These are phyloP conservation scores for Debaryomyces hansenii DNA, from an alignment of 805 yeast species.

Conservation along the genomic window DNA sequence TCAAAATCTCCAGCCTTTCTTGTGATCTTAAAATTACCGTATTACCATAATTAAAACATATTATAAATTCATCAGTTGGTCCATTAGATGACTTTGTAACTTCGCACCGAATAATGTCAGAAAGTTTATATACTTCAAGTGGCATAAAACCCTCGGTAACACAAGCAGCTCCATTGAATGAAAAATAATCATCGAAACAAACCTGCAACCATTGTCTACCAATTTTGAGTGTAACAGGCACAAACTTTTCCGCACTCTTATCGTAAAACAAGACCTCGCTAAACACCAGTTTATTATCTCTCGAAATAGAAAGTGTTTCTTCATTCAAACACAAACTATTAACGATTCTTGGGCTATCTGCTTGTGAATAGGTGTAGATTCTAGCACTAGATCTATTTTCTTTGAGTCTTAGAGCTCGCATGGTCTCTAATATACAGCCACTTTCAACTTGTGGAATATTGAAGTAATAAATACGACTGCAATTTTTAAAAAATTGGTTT, in stretches of 20 bases:
- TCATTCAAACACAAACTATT: slow-evolving; percentile 36
- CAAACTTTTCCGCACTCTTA: slow-evolving; percentile 45
- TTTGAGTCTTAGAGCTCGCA: slow-evolving; percentile 18
- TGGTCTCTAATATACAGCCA: slow-evolving; percentile 18
- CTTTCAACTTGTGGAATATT: slow-evolving; percentile 41
- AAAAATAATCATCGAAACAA: slow-evolving; percentile 23
- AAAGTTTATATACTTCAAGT: slow-evolving; percentile 31
- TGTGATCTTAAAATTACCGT: slow-evolving; percentile 31
- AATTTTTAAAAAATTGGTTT: slow-evolving; percentile 48
- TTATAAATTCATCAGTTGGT: slow-evolving; percentile 34
- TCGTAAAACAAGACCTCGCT: slow-evolving; percentile 47
- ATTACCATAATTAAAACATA: slow-evolving; percentile 25
- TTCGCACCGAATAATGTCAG: slow-evolving; percentile 39
- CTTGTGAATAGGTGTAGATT: slow-evolving; percentile 33
- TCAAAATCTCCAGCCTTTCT: slow-evolving; percentile 58
- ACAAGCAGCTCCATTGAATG: slow-evolving; percentile 17
- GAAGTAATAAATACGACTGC: slow-evolving; percentile 53
- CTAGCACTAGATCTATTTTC: slow-evolving; percentile 15
- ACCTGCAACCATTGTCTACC: slow-evolving; percentile 72
- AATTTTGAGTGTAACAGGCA: slow-evolving; percentile 62
- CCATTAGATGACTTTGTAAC: slow-evolving; percentile 26
- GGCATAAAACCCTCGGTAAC: slow-evolving; percentile 32
- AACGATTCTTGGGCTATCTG: slow-evolving; percentile 32
- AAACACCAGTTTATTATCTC: slow-evolving; percentile 38
- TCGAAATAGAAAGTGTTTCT: slow-evolving; percentile 30